Evolutionary conservation across 495 filamentous ascomycete genomes (phyloP).

Genomic region (Lasiosphaeria ovina): DNA sequence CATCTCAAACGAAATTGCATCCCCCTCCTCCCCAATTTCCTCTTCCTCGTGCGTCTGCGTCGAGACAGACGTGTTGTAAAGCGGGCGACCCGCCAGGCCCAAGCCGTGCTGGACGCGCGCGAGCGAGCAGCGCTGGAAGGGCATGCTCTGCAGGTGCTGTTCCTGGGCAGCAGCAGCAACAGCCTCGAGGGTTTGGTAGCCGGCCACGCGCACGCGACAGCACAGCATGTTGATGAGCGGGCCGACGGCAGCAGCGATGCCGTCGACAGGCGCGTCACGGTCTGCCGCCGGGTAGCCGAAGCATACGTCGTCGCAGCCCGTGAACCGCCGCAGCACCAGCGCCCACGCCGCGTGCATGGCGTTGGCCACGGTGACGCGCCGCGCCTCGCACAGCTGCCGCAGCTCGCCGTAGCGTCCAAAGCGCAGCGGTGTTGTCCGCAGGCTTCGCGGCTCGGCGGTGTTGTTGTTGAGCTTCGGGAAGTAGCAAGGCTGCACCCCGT

Average conservation of each 20-base stretch:
- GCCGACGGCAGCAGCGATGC: conserved; percentile 46
- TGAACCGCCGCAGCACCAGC: conserved; percentile 33
- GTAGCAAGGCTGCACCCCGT: conserved; percentile 47
- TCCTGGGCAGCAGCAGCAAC: conserved; percentile 47
- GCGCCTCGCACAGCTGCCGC: conserved; percentile 19
- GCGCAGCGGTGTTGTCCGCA: conserved; percentile 11
- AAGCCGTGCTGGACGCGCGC: conserved; percentile 57
- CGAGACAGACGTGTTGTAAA: conserved; percentile 60
- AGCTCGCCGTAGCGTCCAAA: conserved; percentile 24
- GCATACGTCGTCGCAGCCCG: conserved; percentile 37
- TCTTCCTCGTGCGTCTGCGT: conserved; percentile 21
- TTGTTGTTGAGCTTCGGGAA: conserved; percentile 41
- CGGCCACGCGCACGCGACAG: conserved; percentile 35
- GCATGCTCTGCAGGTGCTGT: conserved; percentile 48
- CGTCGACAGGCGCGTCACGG: conserved; percentile 44
- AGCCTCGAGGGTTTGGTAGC: conserved; percentile 33
- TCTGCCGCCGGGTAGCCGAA: conserved; percentile 58
- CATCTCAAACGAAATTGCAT: conserved; percentile 22
- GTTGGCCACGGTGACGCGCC: conserved; percentile 27
- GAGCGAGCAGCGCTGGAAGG: conserved; percentile 53
- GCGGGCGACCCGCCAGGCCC: conserved; percentile 45
- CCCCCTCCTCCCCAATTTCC: conserved; percentile 3
- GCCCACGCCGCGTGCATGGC: conserved; percentile 45
- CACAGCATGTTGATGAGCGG: conserved; percentile 61
- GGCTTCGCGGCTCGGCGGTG: not conserved